phyloP scores from a whole-genome alignment of 805 yeast species.

The Starmerella potacharoeniae region DNA sequence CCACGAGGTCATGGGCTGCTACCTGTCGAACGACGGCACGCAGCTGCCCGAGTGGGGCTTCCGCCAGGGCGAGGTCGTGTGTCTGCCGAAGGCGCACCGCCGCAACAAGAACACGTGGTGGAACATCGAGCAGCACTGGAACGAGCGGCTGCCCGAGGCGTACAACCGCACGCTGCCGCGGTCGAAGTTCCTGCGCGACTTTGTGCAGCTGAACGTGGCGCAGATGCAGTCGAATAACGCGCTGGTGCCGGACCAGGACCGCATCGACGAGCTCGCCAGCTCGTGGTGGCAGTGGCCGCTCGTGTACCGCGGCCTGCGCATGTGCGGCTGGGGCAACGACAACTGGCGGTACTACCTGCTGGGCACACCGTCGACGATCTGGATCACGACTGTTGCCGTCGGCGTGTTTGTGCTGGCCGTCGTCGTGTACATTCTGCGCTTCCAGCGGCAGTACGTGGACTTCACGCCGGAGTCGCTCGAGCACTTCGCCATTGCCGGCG shows the following conservation, averaged over 20 bases:
- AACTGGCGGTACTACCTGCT: constrained; percentile 51
- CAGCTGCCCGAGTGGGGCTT: constrained; percentile 94
- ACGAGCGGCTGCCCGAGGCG: constrained; percentile 36
- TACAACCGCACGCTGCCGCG: constrained; percentile 35
- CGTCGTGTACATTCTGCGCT: constrained; percentile 35
- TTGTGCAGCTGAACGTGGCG: constrained; percentile 58
- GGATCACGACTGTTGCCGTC: constrained; percentile 40
- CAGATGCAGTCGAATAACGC: constrained; percentile 83
- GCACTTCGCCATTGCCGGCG: constrained; percentile 48
- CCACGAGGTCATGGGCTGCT: constrained; percentile 80
- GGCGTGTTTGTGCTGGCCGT: constrained; percentile 33
- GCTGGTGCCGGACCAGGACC: constrained; percentile 62
- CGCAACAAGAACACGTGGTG: constrained; percentile 64
- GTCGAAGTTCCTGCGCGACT: constrained; percentile 53
- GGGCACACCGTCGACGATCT: constrained; percentile 53
- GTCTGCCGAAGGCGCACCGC: constrained; percentile 39
- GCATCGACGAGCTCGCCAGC: constrained; percentile 59
- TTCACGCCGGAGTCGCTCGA: constrained; percentile 35
- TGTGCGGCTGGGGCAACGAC: constrained; percentile 58
- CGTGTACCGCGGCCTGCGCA: constrained; percentile 54
- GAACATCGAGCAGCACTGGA: constrained; percentile 64
- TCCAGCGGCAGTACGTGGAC: constrained; percentile 50
- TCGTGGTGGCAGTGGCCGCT: constrained; percentile 81
- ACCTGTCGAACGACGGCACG: constrained; percentile 83
- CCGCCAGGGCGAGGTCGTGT: constrained; percentile 91